phyloP scores from a whole-genome alignment of 129 eudicot genomes.

The Helianthus tuberosus region DNA sequence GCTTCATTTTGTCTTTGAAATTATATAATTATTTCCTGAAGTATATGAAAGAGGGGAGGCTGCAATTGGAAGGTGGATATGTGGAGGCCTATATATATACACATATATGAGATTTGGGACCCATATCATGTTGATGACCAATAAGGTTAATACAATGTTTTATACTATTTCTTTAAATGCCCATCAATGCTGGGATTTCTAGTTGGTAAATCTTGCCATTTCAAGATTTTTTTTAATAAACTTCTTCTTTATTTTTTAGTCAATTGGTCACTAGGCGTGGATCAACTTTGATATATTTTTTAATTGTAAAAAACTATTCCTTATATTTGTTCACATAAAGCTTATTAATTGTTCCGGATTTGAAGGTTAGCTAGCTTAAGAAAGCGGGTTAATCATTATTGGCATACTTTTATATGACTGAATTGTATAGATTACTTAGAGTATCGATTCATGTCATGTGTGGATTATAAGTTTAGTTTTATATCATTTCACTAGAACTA shows the following conservation, averaged over 20 bases:
- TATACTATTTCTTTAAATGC: slow-evolving; percentile 12
- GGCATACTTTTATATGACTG: not conserved
- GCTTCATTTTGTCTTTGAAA: slow-evolving; percentile 42
- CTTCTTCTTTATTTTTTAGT: not conserved
- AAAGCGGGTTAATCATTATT: not conserved
- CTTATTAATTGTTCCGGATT: not conserved
- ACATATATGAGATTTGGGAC: slow-evolving; percentile 28
- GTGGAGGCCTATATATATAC: slow-evolving; percentile 28
- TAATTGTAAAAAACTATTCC: not conserved
- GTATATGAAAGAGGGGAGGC: slow-evolving; percentile 16
- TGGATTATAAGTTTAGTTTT: not conserved
- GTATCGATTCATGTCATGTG: not conserved
- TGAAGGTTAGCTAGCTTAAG: not conserved
- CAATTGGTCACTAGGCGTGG: not conserved
- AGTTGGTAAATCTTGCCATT: not conserved
- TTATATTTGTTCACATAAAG: not conserved
- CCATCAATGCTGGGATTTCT: not conserved
- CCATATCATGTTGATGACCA: slow-evolving; percentile 22
- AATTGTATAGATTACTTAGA: not conserved
- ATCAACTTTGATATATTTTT: not conserved
- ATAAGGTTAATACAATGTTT: slow-evolving; percentile 19
- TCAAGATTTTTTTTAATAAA: not conserved
- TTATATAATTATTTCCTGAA: not conserved
- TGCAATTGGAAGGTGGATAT: slow-evolving; percentile 21
- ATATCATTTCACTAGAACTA: too few relatives aligned